phyloP scores from a whole-genome alignment of 1,139 yeast genomes.

The Yamadazyma trypodendri region DNA sequence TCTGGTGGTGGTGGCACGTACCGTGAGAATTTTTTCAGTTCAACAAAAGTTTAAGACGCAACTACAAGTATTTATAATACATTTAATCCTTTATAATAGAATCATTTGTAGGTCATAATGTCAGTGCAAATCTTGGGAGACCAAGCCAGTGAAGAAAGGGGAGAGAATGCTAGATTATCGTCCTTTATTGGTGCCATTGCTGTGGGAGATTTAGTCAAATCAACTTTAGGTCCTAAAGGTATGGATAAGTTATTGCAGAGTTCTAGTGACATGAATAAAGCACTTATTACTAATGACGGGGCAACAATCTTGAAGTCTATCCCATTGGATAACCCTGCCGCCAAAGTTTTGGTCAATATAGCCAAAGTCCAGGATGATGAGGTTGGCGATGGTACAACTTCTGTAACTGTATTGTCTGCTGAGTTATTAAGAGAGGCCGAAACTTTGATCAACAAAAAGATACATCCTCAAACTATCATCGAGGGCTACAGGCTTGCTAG shows the following conservation, averaged over 20 bases:
- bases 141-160: slow-evolving; percentile 96
- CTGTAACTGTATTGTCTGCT: slow-evolving; percentile 93
- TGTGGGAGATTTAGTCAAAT: slow-evolving; percentile 93
- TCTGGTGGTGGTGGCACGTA: slow-evolving; percentile 1
- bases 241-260: slow-evolving; percentile 95
- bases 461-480: slow-evolving; percentile 96
- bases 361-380: slow-evolving; percentile 98
- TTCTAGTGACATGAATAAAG: slow-evolving; percentile 67
- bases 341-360: slow-evolving; percentile 92
- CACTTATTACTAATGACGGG: slow-evolving; percentile 94
- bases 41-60: slow-evolving; percentile 2
- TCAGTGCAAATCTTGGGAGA: slow-evolving; percentile 94
- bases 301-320: slow-evolving; percentile 94
- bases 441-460: slow-evolving; percentile 83
- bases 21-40: slow-evolving; percentile 4
- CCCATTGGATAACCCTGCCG: slow-evolving; percentile 97
- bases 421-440: slow-evolving; percentile 95
- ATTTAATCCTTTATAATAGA: background rate
- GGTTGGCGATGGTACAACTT: slow-evolving; percentile 98
- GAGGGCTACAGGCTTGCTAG: slow-evolving; percentile 94
- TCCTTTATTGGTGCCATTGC: slow-evolving; percentile 99
- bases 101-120: slow-evolving; percentile 27
- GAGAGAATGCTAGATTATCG: slow-evolving; percentile 95
- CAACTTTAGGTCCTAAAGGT: slow-evolving; percentile 97
- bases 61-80: background rate